phyloP scores from a whole-genome alignment of 495 filamentous ascomycete species.

The Penicillium coffeae region DNA sequence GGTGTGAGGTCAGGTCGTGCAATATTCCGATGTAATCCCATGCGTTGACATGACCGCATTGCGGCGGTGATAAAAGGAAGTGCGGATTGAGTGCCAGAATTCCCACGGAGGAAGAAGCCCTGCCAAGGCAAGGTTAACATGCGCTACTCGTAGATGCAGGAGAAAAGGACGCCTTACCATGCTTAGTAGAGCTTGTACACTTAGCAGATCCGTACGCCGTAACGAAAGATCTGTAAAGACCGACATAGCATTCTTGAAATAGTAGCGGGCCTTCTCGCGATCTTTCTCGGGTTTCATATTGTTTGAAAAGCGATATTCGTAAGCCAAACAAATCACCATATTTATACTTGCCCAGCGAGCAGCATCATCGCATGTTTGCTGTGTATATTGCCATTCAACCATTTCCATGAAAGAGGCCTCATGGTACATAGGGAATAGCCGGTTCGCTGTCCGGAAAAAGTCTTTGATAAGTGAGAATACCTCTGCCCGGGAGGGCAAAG shows the following conservation, averaged over 20 bases:
- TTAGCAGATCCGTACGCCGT: conserved; percentile 88
- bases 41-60: conserved; percentile 82
- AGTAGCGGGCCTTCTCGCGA: conserved; percentile 83
- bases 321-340: conserved; percentile 82
- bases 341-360: conserved; percentile 98
- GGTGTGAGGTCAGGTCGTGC: conserved; percentile 77
- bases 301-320: conserved; percentile 84
- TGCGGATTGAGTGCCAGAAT: conserved; percentile 86
- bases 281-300: conserved; percentile 81
- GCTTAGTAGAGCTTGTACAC: conserved; percentile 88
- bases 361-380: conserved; percentile 84
- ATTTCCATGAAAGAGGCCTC: conserved; percentile 93
- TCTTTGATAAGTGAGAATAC: conserved; percentile 77
- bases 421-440: conserved; percentile 94
- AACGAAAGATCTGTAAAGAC: conserved; percentile 86
- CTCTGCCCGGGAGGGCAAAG: conserved; percentile 73
- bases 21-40: conserved; percentile 90
- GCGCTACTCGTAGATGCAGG: conserved; percentile 1
- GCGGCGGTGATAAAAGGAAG: conserved; percentile 89
- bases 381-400: conserved; percentile 89
- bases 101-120: conserved; percentile 90
- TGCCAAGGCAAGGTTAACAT: too few species aligned
- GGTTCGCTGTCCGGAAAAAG: conserved; percentile 94
- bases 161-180: conserved; percentile 62
- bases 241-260: conserved; percentile 92